Evolutionary conservation across 2,329 filamentous ascomycete species (phyloP).

Genomic region (Ceratocystis variospora): DNA sequence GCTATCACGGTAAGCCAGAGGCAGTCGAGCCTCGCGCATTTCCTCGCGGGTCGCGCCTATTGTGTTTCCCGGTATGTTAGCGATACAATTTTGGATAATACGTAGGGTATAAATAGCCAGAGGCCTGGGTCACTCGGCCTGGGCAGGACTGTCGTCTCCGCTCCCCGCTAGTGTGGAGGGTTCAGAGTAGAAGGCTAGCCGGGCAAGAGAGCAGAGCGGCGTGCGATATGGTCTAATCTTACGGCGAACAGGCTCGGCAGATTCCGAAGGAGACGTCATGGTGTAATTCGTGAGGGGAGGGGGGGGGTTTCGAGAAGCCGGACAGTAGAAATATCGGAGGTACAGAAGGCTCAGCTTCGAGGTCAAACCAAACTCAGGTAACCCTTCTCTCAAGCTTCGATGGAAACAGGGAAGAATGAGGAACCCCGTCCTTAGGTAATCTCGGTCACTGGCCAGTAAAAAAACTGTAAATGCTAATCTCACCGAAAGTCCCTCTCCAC

Average conservation of each 20-base stretch:
- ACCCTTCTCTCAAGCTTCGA: no score
- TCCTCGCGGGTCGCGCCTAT: constrained; percentile 71
- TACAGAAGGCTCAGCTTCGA: no score
- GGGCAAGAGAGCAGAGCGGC: not conserved
- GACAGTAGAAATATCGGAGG: no score
- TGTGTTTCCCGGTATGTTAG: not conserved
- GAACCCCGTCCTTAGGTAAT: constrained; percentile 1
- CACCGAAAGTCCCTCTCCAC: not conserved
- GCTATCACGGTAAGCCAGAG: constrained; percentile 83
- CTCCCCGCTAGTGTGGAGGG: not conserved
- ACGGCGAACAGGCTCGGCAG: constrained; percentile 10
- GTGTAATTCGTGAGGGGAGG: no score
- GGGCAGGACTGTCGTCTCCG: not conserved
- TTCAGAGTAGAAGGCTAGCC: not conserved
- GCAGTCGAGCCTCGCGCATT: constrained; percentile 83
- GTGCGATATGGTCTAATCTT: not conserved
- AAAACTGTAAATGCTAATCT: not conserved
- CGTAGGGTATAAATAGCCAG: not conserved
- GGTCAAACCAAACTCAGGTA: no score
- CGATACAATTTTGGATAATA: not conserved
- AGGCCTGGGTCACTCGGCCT: not conserved
- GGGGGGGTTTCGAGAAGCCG: not conserved
- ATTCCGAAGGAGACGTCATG: constrained; percentile 12
- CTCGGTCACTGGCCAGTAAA: constrained; percentile 4
- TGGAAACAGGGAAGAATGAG: no score